These are phyloP conservation scores for Rhizophagus sp. DNA, from an alignment of 192 early-diverging fungal species.

Conservation along the genomic window DNA sequence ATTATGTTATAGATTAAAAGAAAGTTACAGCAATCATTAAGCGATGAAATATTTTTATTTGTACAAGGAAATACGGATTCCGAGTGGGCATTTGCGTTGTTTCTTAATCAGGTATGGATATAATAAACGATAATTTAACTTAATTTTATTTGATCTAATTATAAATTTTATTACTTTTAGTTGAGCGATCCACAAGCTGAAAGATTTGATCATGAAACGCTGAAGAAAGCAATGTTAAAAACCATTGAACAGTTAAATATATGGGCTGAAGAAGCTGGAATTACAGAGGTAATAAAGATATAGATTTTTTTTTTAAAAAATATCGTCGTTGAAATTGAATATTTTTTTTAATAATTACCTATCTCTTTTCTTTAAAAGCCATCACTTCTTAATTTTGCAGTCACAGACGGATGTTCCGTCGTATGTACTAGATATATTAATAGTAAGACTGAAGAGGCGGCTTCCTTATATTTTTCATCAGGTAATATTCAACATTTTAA, in stretches of 20 bases:
- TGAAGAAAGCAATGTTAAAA: slow-evolving; percentile 72
- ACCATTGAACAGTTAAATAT: slow-evolving; percentile 73
- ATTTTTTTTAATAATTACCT: neutral
- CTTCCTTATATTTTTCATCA: slow-evolving; percentile 78
- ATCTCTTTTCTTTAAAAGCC: slow-evolving; percentile 15
- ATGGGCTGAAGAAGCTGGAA: slow-evolving; percentile 66
- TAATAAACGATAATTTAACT: neutral
- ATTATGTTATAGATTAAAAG: slow-evolving; percentile 61
- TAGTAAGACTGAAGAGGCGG: slow-evolving; percentile 65
- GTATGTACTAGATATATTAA: slow-evolving; percentile 79
- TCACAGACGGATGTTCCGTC: slow-evolving; percentile 76
- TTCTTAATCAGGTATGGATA: slow-evolving; percentile 65
- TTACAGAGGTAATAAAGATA: slow-evolving; percentile 43
- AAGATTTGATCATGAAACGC: slow-evolving; percentile 58
- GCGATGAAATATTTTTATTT: slow-evolving; percentile 67
- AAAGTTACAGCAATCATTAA: slow-evolving; percentile 57
- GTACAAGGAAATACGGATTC: slow-evolving; percentile 82
- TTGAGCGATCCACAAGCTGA: slow-evolving; percentile 40
- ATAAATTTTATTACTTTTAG: slow-evolving; percentile 2
- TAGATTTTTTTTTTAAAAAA: neutral
- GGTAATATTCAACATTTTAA: slow-evolving; percentile 30
- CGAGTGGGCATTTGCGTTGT: slow-evolving; percentile 80
- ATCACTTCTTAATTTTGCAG: slow-evolving; percentile 79
- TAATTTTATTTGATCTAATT: neutral
- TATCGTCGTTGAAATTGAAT: neutral